phyloP scores from a whole-genome alignment of 164 flowering plant genomes.

The Amborella trichopoda region DNA sequence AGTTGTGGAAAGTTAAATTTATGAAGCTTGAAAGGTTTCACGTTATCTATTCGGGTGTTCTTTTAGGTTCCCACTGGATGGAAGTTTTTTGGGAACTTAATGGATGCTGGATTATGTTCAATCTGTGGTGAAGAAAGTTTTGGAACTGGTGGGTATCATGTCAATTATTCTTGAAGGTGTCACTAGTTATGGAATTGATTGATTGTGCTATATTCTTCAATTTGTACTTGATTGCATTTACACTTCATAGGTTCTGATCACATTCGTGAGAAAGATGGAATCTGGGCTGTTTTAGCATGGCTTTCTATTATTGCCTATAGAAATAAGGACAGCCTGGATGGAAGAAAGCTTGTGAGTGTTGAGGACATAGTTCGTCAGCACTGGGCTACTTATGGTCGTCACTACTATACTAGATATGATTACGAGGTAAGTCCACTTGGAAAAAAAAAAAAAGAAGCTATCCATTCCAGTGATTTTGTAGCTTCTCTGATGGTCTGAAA shows the following conservation, averaged over 20 bases:
- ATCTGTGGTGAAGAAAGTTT: constrained; percentile 99
- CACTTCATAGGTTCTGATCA: constrained; percentile 75
- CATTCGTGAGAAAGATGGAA: constrained; percentile 98
- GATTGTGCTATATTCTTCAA: neutral
- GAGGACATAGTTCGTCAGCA: constrained; percentile 92
- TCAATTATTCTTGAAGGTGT: constrained; percentile 5
- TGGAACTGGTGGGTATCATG: constrained; percentile 70
- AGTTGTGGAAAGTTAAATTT: too few relatives aligned
- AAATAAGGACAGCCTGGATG: constrained; percentile 68
- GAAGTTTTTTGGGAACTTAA: constrained; percentile 97
- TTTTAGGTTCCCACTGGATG: constrained; percentile 96
- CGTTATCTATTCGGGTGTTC: neutral
- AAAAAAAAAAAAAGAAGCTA: too few relatives aligned
- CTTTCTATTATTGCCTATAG: constrained; percentile 77
- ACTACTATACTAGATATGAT: constrained; percentile 94
- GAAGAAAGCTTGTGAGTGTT: constrained; percentile 72
- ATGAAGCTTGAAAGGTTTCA: too few relatives aligned
- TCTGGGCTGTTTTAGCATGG: constrained; percentile 99
- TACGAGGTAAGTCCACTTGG: constrained; percentile 83
- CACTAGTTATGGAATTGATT: neutral
- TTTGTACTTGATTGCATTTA: neutral
- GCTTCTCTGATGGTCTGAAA: too few relatives aligned
- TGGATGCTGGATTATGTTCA: constrained; percentile 97
- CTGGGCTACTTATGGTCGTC: constrained; percentile 91
- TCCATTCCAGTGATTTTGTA: neutral